Base-by-base conservation (phyloP, 345 rosid genomes). In the Rhizophora mangle region DNA sequence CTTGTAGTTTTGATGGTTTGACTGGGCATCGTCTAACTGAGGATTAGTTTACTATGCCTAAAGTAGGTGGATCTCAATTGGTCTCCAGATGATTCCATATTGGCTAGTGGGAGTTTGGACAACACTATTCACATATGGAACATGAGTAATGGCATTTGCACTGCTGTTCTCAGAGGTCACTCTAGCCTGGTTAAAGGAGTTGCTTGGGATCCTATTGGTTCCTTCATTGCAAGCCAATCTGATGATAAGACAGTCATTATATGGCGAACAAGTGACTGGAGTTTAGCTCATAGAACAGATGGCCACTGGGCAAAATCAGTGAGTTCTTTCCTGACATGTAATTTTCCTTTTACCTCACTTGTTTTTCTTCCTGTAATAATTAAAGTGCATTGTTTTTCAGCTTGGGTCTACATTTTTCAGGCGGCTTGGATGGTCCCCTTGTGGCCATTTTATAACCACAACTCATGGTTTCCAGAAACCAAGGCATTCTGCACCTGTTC, bases 1-100 rank as follows among this genome's bases (percentile, higher is more conserved):
- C 27, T n/a, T 47, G 24, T 65, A 74, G 64, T 69, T 31, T 82
- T 67, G 30, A 74, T 63, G 18, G 47, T 46, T 47, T 36, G 30
- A 20, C n/a, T 52, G 39, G 29, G 55, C 67, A 74, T 78, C 21
- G 68, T 81, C 77, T 85, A 83, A 84, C 87, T 73, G 69, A 77
- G 75, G 75, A 61, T 57, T 59, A 81, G 54, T 75, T 67, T 73
- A 71, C 68, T 75, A 71, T 81, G 89, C 86, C 75, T 92, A 76
- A 88, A 90, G 97, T 96, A 96, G 99, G 99, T 96, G 90, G 99
- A 96, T 96, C 96, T 92, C 80, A 96, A 96, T 79, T 96, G 99
- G 99, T 96, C 99, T 78, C 96, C 97, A 71, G 99, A 96, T 86
- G 99, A 96, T 77, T 90, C 87, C 54, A 87, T 82, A 80, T 72